Evolutionary conservation across 2,329 filamentous ascomycete genomes (phyloP).

Genomic region (Pseudogymnoascus sp.): DNA sequence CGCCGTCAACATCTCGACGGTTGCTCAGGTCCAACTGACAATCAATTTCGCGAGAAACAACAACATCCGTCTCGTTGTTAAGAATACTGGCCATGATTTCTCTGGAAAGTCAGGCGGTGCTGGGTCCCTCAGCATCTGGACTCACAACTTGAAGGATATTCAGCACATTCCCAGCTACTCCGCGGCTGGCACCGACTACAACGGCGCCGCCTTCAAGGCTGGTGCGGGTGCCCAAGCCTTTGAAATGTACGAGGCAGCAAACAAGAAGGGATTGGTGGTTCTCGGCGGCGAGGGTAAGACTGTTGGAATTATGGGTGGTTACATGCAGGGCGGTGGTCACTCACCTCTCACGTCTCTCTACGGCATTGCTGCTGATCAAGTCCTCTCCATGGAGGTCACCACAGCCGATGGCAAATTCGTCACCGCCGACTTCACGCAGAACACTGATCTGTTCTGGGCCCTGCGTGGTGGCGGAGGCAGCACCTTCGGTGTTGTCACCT

Average conservation of each 20-base stretch:
- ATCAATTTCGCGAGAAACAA: conserved; percentile 36
- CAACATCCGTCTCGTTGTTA: conserved; percentile 33
- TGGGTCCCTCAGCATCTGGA: conserved; percentile 45
- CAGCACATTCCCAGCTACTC: conserved; percentile 35
- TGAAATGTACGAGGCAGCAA: conserved; percentile 35
- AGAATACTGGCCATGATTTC: conserved; percentile 22
- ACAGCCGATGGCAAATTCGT: conserved; percentile 42
- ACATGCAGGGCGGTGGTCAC: conserved; percentile 54
- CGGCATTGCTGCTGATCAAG: conserved; percentile 54
- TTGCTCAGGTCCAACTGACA: conserved; percentile 38
- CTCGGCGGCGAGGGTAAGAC: conserved; percentile 46
- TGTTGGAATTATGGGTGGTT: conserved; percentile 43
- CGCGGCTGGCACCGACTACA: conserved; percentile 34
- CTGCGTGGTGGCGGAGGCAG: conserved; percentile 50
- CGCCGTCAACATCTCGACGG: conserved; percentile 29
- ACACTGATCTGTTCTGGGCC: conserved; percentile 57
- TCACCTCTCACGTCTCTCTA: conserved; percentile 42
- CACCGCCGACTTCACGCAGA: conserved; percentile 41
- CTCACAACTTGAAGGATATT: conserved; percentile 36
- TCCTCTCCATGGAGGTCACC: conserved; percentile 49
- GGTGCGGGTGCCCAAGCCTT: conserved; percentile 44
- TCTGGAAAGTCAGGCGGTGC: conserved; percentile 28
- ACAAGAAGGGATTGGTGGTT: conserved; percentile 40
- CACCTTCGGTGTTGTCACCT: conserved; percentile 52
- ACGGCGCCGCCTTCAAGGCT: conserved; percentile 44